Evolutionary conservation across 495 filamentous ascomycete genomes (phyloP), one percentile per base, ranked within the genome.

Genomic region (Penicillium cataractarum): DNA sequence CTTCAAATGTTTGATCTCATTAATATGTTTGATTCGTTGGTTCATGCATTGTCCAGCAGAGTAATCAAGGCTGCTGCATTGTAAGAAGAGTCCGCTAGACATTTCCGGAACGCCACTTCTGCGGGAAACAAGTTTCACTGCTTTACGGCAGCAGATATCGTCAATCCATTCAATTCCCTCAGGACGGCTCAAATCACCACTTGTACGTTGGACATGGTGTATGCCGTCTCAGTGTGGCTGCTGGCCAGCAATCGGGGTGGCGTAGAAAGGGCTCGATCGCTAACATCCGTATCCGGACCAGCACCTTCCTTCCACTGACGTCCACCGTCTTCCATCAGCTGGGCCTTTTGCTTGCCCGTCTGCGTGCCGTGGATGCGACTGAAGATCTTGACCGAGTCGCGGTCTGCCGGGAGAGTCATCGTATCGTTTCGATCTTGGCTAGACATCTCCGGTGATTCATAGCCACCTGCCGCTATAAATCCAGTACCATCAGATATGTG

Each of bases 251-350:
- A 71, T 9, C 78, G 65, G 56, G 72, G 70, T 7, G 76, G 72
- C 21, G 72, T 82, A 6, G 60, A 62, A 13, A 66, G 55, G 19
- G 49, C 42, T 13, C 60, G 57, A 31, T 59, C 65, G 31, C 60
- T 77, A 26, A 70, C 65, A 48, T 85, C 84, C 46, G 84, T 64
- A 0, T 80, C 80, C 6, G 79, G 75, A 2, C 84, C 86, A 54
- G 81, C 74, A 33, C 69, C 69, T 46, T 75, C 73, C 63, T 83
- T 85, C 70, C 66, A 80, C 71, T 61, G 73, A 63, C 44, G 78
- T 63, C 57, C 84, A 63, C 52, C 74, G 64, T 68, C 74, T 69
- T 40, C 77, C 61, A 42, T 76, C 65, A 50, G 76, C 69, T 35
- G 56, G 21, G 83, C 83, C 51, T 78, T 78, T 6, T 76, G 65